Conservation (phyloP, 2,329 filamentous ascomycete species). For the Claviceps africana region DNA sequence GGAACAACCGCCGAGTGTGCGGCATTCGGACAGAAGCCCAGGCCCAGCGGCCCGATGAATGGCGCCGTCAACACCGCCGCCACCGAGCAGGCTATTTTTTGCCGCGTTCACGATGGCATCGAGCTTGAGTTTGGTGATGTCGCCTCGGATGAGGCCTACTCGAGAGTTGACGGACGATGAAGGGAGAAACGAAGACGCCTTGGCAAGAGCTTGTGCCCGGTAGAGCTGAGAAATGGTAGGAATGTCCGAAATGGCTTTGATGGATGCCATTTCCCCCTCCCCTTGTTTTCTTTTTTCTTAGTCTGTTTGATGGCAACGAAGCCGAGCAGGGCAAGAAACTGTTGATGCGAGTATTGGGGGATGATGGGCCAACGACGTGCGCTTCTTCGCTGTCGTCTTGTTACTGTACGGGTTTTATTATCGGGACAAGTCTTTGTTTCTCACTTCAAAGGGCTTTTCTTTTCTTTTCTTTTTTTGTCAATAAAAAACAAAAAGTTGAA, state of each 20-base stretch:
- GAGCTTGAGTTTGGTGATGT: slow-evolving; percentile 67
- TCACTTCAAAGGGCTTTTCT: neutral
- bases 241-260: slow-evolving; percentile 37
- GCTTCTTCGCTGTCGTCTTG: neutral
- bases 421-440: neutral
- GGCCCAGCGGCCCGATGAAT: slow-evolving; percentile 75
- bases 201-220: slow-evolving; percentile 24
- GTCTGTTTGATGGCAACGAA: neutral
- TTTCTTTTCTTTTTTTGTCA: neutral
- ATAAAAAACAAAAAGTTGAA: neutral
- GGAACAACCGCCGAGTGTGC: slow-evolving; percentile 52
- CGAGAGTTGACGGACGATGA: slow-evolving; percentile 52
- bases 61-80: slow-evolving; percentile 80
- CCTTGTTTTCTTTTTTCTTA: no score
- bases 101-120: slow-evolving; percentile 91
- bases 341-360: neutral
- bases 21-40: slow-evolving; percentile 55
- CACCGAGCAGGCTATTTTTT: slow-evolving; percentile 63
- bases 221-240: slow-evolving; percentile 54
- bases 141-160: slow-evolving; percentile 55
- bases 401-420: no score
- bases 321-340: neutral
- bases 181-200: slow-evolving; percentile 14
- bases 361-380: neutral
- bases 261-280: slow-evolving; percentile 1